phyloP scores from a whole-genome alignment of 345 rosid genomes.

The Draba incana region DNA sequence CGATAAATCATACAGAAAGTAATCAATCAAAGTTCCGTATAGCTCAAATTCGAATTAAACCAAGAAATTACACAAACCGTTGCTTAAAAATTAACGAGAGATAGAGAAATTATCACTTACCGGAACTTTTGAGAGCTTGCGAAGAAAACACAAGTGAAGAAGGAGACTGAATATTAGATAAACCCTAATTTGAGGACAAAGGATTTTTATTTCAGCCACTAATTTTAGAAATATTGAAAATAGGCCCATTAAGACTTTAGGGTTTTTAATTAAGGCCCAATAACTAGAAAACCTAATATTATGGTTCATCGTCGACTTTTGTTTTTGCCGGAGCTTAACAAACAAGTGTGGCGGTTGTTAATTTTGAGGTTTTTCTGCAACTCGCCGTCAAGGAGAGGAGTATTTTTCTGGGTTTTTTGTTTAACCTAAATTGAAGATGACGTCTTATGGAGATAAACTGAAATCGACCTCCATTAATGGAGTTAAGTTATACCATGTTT shows the following conservation, averaged over 20 bases:
- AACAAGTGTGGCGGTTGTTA: not conserved
- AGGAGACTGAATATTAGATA: conserved; percentile 22
- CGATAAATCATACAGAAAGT: conserved; percentile 1
- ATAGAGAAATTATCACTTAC: conserved; percentile 16
- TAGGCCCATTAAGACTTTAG: conserved; percentile 22
- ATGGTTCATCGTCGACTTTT: conserved; percentile 21
- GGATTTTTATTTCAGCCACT: not conserved
- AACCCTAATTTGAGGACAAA: conserved; percentile 33
- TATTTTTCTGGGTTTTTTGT: not conserved
- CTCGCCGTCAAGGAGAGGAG: conserved; percentile 16
- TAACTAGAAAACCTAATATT: conserved; percentile 32
- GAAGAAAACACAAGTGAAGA: conserved; percentile 8
- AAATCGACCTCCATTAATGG: conserved; percentile 86
- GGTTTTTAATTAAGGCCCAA: conserved; percentile 10
- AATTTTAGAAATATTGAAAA: too few species aligned
- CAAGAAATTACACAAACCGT: not conserved
- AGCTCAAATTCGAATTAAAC: conserved; percentile 3
- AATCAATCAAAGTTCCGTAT: not conserved
- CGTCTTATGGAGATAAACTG: conserved; percentile 62
- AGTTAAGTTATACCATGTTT: conserved; percentile 68
- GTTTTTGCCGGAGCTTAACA: conserved; percentile 25
- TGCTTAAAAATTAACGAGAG: not conserved
- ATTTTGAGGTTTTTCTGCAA: conserved; percentile 19
- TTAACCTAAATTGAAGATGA: conserved; percentile 46
- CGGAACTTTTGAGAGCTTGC: conserved; percentile 24